Conservation (phyloP, 306 rosid genomes). For the Ochetophila trinervis region DNA sequence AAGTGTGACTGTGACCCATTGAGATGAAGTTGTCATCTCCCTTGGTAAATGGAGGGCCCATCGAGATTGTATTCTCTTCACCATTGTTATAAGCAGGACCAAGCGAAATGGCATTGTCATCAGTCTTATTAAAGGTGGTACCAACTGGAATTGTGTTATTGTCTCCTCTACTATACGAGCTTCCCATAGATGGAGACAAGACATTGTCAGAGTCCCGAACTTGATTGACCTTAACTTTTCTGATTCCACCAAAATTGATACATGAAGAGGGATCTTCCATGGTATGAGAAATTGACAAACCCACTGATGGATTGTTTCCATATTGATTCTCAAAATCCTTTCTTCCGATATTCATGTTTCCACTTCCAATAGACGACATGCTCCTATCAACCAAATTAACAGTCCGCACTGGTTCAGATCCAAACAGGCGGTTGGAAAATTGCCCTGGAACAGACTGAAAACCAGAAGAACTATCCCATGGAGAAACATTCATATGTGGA, state of each 20-base stretch:
- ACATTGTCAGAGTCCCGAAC: conserved; percentile 73
- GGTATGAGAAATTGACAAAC: conserved; percentile 67
- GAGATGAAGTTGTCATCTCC: conserved; percentile 53
- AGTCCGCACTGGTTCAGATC: conserved; percentile 56
- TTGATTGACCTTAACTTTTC: conserved; percentile 94
- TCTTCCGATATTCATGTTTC: conserved; percentile 54
- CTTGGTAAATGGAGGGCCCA: conserved; percentile 52
- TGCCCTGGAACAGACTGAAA: conserved; percentile 76
- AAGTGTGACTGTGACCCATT: conserved; percentile 51
- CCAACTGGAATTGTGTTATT: conserved; percentile 45
- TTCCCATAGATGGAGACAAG: conserved; percentile 52
- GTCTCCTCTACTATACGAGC: conserved; percentile 51
- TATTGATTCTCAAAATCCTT: conserved; percentile 60
- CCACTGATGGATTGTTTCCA: conserved; percentile 57
- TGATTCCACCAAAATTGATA: conserved; percentile 70
- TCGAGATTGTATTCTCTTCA: conserved; percentile 40
- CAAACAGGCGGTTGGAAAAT: conserved; percentile 65
- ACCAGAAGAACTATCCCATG: conserved; percentile 70
- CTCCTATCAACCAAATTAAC: conserved; percentile 67
- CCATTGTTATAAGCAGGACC: conserved; percentile 49
- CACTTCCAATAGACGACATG: conserved; percentile 51
- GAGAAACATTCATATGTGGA: conserved; percentile 51
- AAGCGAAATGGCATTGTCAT: conserved; percentile 43
- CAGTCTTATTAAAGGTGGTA: conserved; percentile 48
- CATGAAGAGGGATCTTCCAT: conserved; percentile 61